phyloP scores from a whole-genome alignment of 2,329 filamentous ascomycete genomes.

The Fusarium temperatum region DNA sequence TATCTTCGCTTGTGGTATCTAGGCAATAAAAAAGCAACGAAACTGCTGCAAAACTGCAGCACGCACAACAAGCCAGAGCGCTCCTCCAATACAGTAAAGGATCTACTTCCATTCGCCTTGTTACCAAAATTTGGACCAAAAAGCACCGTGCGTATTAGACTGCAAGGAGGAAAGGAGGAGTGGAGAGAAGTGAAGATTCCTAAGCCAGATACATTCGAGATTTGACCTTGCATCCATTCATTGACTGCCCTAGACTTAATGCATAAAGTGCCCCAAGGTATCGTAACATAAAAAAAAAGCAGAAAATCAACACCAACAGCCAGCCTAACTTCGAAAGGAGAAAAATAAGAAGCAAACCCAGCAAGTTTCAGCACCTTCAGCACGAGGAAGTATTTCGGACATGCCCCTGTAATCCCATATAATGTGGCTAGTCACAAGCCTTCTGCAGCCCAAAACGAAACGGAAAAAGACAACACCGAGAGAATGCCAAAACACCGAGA shows the following conservation, averaged over 20 bases:
- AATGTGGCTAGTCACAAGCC: slow-evolving; percentile 34
- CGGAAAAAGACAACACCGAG: slow-evolving; percentile 6
- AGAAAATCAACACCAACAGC: slow-evolving; percentile 6
- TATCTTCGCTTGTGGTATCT: slow-evolving; percentile 43
- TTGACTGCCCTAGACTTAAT: slow-evolving; percentile 16
- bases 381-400: slow-evolving; percentile 21
- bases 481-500: slow-evolving; percentile 35
- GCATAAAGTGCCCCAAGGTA: slow-evolving; percentile 33
- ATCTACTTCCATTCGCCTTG: slow-evolving; percentile 16
- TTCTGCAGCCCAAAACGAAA: slow-evolving; percentile 17
- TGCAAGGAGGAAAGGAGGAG: slow-evolving; percentile 23
- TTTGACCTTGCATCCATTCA: slow-evolving; percentile 28
- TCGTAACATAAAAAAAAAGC: slow-evolving; percentile 29
- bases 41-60: slow-evolving; percentile 41
- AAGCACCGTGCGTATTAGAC: slow-evolving; percentile 14
- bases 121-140: background rate
- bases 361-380: slow-evolving; percentile 14
- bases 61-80: slow-evolving; percentile 37
- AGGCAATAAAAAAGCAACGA: slow-evolving; percentile 40
- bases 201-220: slow-evolving; percentile 17
- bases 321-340: slow-evolving; percentile 14
- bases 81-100: slow-evolving; percentile 22
- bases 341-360: slow-evolving; percentile 18
- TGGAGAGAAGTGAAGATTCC: slow-evolving; percentile 28
- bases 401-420: slow-evolving; percentile 39